Conservation (phyloP, 345 rosid species). For the Passiflora organensis region DNA sequence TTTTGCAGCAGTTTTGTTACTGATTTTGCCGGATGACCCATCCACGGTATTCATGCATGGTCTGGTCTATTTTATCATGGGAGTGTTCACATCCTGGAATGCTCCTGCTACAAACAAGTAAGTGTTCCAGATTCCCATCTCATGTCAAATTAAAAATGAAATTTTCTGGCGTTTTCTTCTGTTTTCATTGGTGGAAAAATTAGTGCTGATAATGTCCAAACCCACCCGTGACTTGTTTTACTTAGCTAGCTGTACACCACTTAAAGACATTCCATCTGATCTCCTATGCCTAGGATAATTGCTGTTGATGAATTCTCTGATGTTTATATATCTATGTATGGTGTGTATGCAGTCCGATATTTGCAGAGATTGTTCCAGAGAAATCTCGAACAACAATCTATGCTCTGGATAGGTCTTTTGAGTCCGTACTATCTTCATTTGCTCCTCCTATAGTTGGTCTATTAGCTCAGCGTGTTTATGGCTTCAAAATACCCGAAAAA, state of each 20-base stretch:
- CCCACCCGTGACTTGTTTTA: too few species aligned
- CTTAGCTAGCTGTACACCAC: too few species aligned
- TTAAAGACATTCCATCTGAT: too few species aligned
- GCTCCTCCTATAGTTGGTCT: slow-evolving; percentile 25
- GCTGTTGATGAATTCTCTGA: too few species aligned
- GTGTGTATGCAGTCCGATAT: slow-evolving; percentile 19
- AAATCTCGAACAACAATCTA: slow-evolving; percentile 21
- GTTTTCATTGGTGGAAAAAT: too few species aligned
- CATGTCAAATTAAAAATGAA: too few species aligned
- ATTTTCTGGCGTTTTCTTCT: too few species aligned
- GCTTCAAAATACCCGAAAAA: slow-evolving; percentile 16
- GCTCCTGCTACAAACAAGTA: slow-evolving; percentile 91
- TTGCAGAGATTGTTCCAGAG: slow-evolving; percentile 26
- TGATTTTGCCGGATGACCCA: slow-evolving; percentile 53
- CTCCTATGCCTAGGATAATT: too few species aligned
- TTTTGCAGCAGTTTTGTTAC: slow-evolving; percentile 52
- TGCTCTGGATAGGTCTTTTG: slow-evolving; percentile 23
- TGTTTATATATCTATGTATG: too few species aligned
- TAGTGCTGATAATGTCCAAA: too few species aligned
- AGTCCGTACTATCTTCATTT: slow-evolving; percentile 17
- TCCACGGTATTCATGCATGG: slow-evolving; percentile 51
- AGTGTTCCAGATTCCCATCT: slow-evolving; percentile 1
- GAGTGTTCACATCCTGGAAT: slow-evolving; percentile 79
- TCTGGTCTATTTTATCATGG: slow-evolving; percentile 48
- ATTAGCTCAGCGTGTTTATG: slow-evolving; percentile 20